These are phyloP conservation scores for Tephrocybe sp. DNA, from an alignment of 768 basidiomycete species.

Conservation along the genomic window DNA sequence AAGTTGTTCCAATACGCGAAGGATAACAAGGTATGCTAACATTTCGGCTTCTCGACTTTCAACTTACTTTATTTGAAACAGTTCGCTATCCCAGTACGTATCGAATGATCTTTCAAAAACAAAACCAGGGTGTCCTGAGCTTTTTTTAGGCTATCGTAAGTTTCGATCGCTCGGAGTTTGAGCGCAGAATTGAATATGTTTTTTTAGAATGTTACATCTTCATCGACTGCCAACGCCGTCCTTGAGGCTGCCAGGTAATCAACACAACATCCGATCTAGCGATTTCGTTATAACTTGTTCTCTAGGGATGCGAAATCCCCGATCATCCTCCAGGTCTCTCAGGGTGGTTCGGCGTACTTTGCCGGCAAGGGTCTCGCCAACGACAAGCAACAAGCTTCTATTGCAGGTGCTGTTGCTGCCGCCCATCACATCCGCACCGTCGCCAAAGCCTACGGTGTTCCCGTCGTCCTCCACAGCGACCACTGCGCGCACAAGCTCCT, in stretches of 20 bases:
- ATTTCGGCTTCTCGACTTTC: neutral
- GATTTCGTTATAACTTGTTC: constrained; percentile 14
- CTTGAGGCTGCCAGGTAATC: constrained; percentile 89
- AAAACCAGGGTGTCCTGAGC: constrained; percentile 4
- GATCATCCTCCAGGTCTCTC: constrained; percentile 96
- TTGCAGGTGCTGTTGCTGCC: constrained; percentile 87
- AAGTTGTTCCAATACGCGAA: constrained; percentile 95
- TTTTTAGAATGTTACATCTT: constrained; percentile 90
- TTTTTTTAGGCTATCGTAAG: constrained; percentile 69
- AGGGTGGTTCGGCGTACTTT: constrained; percentile 94
- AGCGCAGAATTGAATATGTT: constrained; percentile 7
- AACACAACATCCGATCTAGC: constrained; percentile 4
- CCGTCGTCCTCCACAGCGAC: constrained; percentile 96
- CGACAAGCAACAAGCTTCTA: constrained; percentile 93
- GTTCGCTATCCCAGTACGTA: constrained; percentile 85
- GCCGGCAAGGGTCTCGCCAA: constrained; percentile 96
- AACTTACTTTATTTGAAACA: constrained; percentile 25
- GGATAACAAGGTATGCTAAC: constrained; percentile 67
- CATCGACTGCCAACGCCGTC: constrained; percentile 90
- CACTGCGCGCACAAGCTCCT: constrained; percentile 98
- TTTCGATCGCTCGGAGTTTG: constrained; percentile 19
- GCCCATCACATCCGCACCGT: constrained; percentile 89
- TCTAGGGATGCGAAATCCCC: constrained; percentile 93
- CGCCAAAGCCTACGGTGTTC: constrained; percentile 89
- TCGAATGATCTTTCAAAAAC: too few relatives aligned